Base-by-base conservation (phyloP, 2,329 filamentous ascomycete genomes). In the Emergomyces orientalis region DNA sequence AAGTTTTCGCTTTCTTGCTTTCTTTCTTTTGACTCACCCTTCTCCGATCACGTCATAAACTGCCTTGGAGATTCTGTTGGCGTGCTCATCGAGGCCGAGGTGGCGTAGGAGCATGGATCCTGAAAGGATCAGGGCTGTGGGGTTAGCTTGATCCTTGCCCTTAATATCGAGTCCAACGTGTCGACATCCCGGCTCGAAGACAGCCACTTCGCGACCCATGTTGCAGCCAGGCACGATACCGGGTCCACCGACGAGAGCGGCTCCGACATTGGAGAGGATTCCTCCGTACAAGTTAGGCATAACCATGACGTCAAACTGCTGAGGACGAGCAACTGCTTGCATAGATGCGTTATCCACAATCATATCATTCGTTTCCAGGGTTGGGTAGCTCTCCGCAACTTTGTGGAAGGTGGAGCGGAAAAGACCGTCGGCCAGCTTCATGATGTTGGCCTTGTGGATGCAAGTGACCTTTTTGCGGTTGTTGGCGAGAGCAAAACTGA, bases 371-470 rank as follows among this genome's bases (percentile, higher is more conserved):
- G 88, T 88, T 83, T 97, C 90, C 71, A 99, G 84, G 67, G 90
- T 95, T 65, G 94, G 93, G 82, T 94, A 99, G 78, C 96, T 91
- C 82, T 95, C 89, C 69, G 91, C 90, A 70, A 94, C 87, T 73
- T 87, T 84, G 83, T 96, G 91, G 85, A 97, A 95, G 70, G 94
- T 97, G 82, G 88, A 93, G 78, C 94, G 89, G 90, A 99, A 99
- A 63, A 99, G 89, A 80, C 94, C 94, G 72, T 99, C 94, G 77
- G 92, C 93, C 64, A 99, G 85, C 86, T 99, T 99, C 94, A 99
- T 99, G 83, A 99, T 99, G 85, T 99, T 99, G 81, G 94, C 94
- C 86, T 99, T 99, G 88, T 99, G 94, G 76, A 99, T 97, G 83
- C 93, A 97, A 70, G 94, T 97, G 63, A 99, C 91, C 89, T 97